phyloP scores from a whole-genome alignment of 192 early-diverging fungal species.

The Entomortierella parvispora region DNA sequence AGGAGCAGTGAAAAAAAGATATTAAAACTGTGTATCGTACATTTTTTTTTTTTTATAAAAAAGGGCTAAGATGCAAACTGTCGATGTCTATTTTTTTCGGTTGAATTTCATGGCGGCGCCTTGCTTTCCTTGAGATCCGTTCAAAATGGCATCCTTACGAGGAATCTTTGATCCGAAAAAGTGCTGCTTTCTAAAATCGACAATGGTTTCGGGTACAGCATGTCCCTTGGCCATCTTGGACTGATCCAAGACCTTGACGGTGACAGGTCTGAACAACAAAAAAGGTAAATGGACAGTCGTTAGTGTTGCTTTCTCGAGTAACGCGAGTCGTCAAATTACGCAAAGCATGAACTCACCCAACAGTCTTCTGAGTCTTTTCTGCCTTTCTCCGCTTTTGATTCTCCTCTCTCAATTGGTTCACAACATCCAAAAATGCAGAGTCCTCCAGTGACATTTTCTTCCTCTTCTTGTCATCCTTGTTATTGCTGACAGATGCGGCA shows the following conservation, averaged over 20 bases:
- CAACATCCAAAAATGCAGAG: constrained; percentile 46
- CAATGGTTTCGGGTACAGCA: constrained; percentile 38
- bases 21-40: too few species aligned
- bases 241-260: constrained; percentile 41
- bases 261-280: constrained; percentile 28
- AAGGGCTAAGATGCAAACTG: neutral
- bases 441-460: constrained; percentile 48
- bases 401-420: constrained; percentile 32
- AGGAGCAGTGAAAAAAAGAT: too few species aligned
- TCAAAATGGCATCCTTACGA: constrained; percentile 36
- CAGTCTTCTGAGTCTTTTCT: constrained; percentile 42
- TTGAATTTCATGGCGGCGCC: constrained; percentile 33
- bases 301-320: too few species aligned
- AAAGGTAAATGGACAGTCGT: neutral
- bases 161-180: constrained; percentile 35
- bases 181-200: constrained; percentile 44
- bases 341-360: constrained; percentile 30
- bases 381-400: constrained; percentile 34
- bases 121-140: constrained; percentile 13
- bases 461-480: constrained; percentile 27
- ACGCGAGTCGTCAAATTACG: too few species aligned
- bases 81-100: constrained; percentile 21
- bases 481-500: neutral
- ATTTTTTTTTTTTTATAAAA: too few species aligned
- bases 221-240: constrained; percentile 37